Base-by-base conservation (phyloP, 768 basidiomycete genomes). In the Tylopilus intermedius region DNA sequence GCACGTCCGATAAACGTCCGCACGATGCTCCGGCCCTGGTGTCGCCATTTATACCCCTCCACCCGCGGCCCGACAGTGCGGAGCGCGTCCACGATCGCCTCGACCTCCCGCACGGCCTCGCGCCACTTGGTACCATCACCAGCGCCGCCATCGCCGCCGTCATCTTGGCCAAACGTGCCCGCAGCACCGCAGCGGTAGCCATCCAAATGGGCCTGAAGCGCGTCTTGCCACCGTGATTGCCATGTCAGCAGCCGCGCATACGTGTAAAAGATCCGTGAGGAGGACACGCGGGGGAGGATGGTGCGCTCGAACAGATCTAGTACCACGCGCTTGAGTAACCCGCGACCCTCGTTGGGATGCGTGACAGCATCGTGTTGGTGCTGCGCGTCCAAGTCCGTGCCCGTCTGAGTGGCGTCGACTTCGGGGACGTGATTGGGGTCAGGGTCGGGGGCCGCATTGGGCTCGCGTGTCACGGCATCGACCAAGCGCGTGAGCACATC, bases 401-500 rank as follows among this genome's bases (percentile, higher is more conserved):
- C 2, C 13, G 33, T 35, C 33, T 15, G 14, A 37, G 35, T 14
- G 35, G 35, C 14, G 14, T 37, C 35, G 35, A 7, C 35, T 4
- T 15, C 35, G 7, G 15, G 11, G 11, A 13, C 35, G 35, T 15
- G 35, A 35, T 35, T 14, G 13, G 33, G 11, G 35, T 75, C 68
- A 38, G 72, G 65, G 49, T 76, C 67, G 13, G 61, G 59, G 5
- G 4, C 35, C 15, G 38, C n/a, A 8, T 18, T 18, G 18, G 76
- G 65, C 29, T 67, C 79, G 10, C 84, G 76, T 2, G 88, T 90
- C 57, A 90, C 93, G 26, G 90, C 90, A 61, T 86, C 82, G 10
- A 98, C 94, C 40, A 98, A 78, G 37, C 89, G 82, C 53, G 94
- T 90, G 8, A 98, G 73, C 5, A 97, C 90, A 37, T 94, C 90